phyloP scores from a whole-genome alignment of 176 grass and related monocot genomes.

The Chloris gayana region DNA sequence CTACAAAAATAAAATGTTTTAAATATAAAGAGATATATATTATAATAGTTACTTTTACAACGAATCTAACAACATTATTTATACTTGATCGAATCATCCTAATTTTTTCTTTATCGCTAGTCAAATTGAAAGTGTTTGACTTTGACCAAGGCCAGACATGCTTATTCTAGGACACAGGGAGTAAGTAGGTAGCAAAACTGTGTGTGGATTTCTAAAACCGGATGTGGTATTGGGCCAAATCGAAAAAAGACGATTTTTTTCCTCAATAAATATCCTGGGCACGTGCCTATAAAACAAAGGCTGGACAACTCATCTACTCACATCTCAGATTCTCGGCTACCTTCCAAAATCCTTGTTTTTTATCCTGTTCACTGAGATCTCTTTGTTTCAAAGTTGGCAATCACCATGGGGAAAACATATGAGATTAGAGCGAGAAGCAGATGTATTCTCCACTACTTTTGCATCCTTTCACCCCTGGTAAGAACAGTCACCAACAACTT shows the following conservation, averaged over 20 bases:
- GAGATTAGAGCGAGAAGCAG: background rate
- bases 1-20: no score
- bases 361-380: background rate
- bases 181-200: background rate
- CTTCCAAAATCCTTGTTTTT: background rate
- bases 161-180: no score
- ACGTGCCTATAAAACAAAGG: background rate
- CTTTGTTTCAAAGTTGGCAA: background rate
- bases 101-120: no score
- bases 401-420: background rate
- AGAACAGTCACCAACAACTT: background rate
- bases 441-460: background rate
- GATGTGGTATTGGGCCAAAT: background rate
- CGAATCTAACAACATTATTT: no score
- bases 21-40: no score
- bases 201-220: background rate
- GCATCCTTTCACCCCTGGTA: constrained; percentile 11
- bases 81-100: no score
- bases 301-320: background rate
- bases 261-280: no score
- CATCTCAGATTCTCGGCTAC: background rate
- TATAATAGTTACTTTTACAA: no score
- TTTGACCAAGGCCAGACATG: no score
- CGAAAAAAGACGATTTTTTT: background rate
- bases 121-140: no score